phyloP scores from a whole-genome alignment of 495 filamentous ascomycete genomes.

The Cercophora scortea region DNA sequence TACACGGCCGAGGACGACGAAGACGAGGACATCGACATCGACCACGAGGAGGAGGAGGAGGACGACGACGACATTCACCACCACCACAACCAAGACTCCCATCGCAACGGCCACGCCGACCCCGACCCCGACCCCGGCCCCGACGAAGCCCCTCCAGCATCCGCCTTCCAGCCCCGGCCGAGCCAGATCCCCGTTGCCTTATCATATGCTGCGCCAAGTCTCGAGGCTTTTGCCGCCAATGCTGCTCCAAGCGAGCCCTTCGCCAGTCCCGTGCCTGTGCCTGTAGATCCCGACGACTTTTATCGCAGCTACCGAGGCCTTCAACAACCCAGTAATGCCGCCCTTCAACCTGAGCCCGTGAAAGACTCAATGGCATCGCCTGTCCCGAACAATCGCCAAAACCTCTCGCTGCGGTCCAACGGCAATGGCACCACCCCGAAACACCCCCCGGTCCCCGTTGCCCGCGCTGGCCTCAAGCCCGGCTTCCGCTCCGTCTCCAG shows the following conservation, averaged over 20 bases:
- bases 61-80: neutral
- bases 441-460: slow-evolving; percentile 20
- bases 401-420: slow-evolving; percentile 25
- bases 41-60: neutral
- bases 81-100: slow-evolving; percentile 1
- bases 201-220: slow-evolving; percentile 31
- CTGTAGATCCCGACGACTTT: slow-evolving; percentile 43
- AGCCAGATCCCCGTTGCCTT: slow-evolving; percentile 15
- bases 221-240: slow-evolving; percentile 28
- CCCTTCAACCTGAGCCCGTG: slow-evolving; percentile 9
- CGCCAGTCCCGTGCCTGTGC: slow-evolving; percentile 20
- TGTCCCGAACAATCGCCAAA: slow-evolving; percentile 18
- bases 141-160: neutral
- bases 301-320: slow-evolving; percentile 40
- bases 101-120: neutral
- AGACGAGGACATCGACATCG: neutral
- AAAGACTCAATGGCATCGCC: slow-evolving; percentile 23
- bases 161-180: slow-evolving; percentile 6
- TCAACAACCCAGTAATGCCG: slow-evolving; percentile 17
- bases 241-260: slow-evolving; percentile 12
- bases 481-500: slow-evolving; percentile 40
- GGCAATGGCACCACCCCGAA: slow-evolving; percentile 30
- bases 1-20: neutral
- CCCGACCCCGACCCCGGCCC: neutral
- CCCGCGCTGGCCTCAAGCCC: slow-evolving; percentile 21